Evolutionary conservation across 2,329 filamentous ascomycete genomes (phyloP).

Genomic region (Boeremia lycopersici): DNA sequence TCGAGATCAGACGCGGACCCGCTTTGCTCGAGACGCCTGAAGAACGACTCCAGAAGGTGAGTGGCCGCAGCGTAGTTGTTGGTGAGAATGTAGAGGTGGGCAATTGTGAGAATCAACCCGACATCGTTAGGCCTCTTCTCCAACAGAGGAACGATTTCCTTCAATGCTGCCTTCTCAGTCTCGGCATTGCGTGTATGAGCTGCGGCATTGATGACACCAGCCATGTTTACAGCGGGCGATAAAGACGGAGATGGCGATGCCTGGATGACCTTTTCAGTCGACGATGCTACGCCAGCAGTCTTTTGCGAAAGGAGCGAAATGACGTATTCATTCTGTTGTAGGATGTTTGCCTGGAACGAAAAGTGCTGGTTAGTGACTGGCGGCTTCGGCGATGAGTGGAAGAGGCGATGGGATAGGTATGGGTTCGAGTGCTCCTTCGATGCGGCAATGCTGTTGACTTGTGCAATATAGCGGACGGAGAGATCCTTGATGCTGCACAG

Average conservation of each 20-base stretch:
- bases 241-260: conserved; percentile 54
- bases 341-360: conserved; percentile 67
- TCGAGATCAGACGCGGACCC: conserved; percentile 64
- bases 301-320: conserved; percentile 72
- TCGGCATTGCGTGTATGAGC: conserved; percentile 69
- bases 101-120: conserved; percentile 77
- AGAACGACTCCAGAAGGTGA: conserved; percentile 74
- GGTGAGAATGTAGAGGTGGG: conserved; percentile 78
- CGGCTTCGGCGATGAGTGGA: conserved; percentile 60
- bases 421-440: conserved; percentile 63
- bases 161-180: conserved; percentile 69
- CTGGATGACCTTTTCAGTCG: conserved; percentile 58
- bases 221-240: conserved; percentile 58
- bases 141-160: conserved; percentile 70
- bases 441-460: conserved; percentile 67
- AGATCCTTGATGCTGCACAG: conserved; percentile 65
- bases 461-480: conserved; percentile 69
- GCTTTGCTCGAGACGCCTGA: conserved; percentile 71
- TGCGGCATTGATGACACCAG: conserved; percentile 73
- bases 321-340: conserved; percentile 68
- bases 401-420: conserved; percentile 68
- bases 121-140: conserved; percentile 79
- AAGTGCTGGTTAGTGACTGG: conserved; percentile 70
- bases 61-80: conserved; percentile 77
- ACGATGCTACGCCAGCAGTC: conserved; percentile 65